phyloP scores from a whole-genome alignment of 352 stramenopile species.

The Thalassiosira delicatula region DNA sequence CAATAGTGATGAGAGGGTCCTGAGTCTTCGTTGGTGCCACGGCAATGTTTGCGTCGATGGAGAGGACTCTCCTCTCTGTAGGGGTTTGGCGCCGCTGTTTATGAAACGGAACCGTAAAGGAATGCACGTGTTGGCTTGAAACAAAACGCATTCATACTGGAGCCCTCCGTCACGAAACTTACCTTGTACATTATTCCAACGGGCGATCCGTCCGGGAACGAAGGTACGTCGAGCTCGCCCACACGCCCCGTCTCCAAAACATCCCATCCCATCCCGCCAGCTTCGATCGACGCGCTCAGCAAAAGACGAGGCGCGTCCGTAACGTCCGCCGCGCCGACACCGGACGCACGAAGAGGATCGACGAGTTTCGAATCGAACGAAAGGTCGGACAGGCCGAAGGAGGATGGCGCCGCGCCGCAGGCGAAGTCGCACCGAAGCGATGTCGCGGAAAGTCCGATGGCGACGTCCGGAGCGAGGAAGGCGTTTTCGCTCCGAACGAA shows the following conservation, averaged over 20 bases:
- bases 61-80: no score
- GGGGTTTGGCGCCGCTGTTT: conserved; percentile 13
- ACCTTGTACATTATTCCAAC: conserved; percentile 65
- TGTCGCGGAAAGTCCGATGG: conserved; percentile 6
- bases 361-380: conserved; percentile 39
- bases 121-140: no score
- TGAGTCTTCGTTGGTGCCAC: conserved; percentile 23
- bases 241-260: conserved; percentile 19
- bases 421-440: conserved; percentile 34
- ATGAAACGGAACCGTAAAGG: no score
- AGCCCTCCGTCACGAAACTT: not conserved
- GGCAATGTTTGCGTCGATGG: conserved; percentile 24
- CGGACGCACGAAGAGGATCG: not conserved
- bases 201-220: conserved; percentile 9
- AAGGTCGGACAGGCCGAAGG: conserved; percentile 34
- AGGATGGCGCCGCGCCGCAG: conserved; percentile 19
- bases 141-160: no score
- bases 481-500: conserved; percentile 39
- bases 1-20: conserved; percentile 23
- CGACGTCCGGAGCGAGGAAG: conserved; percentile 29
- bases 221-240: conserved; percentile 15
- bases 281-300: conserved; percentile 27
- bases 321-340: not conserved
- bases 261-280: conserved; percentile 36
- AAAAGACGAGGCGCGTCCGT: conserved; percentile 11